Base-by-base conservation (phyloP, 768 basidiomycete genomes). In the Pulveroboletus frians region DNA sequence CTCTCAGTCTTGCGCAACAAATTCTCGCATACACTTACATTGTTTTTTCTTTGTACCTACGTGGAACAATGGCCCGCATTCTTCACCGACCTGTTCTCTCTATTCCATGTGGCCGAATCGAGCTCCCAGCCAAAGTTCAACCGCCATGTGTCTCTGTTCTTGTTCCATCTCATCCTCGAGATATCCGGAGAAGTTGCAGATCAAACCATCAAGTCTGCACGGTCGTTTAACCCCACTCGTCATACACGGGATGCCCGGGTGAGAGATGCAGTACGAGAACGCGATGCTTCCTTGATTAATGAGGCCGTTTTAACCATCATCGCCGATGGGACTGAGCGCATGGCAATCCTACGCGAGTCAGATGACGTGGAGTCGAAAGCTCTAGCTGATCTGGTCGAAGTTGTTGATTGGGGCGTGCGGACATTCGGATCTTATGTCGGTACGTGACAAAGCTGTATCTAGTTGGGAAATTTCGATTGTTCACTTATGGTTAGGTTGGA, bases 131-230 rank as follows among this genome's bases (percentile, higher is more conserved):
- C 79, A 35, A 73, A 79, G 21, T 83, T 86, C 70, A 95, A 94
- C 65, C 80, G 80, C 38, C 88, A 94, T 61, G 79, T 95, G 29
- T 88, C 88, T 18, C 76, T 93, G 26, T 78, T 99, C 50, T 83
- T 96, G 66, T 89, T 98, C 66, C 92, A 89, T 61, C 76, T 97
- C 57, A 76, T 99, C 38, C 82, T 88, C 51, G 96, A 99, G 67
- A 94, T 98, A 46, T 94, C 93, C 0, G 88, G 89, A 11, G 96
- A 99, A 68, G 88, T 98, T n/a, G 92, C 92, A 43, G 96, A 99
- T 71, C 88, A 91, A 60, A 81, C 92, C 53, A 82, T 98, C 60
- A 92, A 95, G 69, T 78, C 88, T 43, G 94, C 93, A 13, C 76
- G 94, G 43, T 66, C 80, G 37, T 92, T 79, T 64, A 83, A 75